Evolutionary conservation across 2,329 filamentous ascomycete species (phyloP), one percentile per base, ranked within the genome.

Genomic region (Fusarium siculi): DNA sequence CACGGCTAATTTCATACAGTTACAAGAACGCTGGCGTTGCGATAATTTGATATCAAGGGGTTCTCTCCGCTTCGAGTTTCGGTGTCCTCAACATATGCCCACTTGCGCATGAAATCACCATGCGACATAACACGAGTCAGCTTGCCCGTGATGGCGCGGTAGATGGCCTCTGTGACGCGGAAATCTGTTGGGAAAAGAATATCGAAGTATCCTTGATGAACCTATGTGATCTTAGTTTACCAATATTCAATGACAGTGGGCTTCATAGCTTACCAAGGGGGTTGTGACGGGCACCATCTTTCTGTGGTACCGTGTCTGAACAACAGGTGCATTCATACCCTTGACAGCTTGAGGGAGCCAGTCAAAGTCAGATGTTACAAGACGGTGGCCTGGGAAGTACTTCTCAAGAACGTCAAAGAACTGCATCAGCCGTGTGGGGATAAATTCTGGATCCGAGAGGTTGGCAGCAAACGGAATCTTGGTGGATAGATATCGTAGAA

Each of bases 151-250:
- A 98, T 91, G 69, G 94, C 94, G 63, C 94, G 92, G 84, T 99
- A 99, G 76, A 98, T 91, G 77, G 94, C 91, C 82, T 98, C 95
- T 83, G 96, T 92, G 74, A 97, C 92, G 71, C 89, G 87, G 80
- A 99, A 99, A 82, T 99, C 93, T 16, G 96, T 99, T 1, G 96
- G 96, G 84, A 99, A 99, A 80, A 99, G 91, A 77, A 99, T 98
- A 81, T 99, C 97, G 80, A 99, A 99, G 83, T 97, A 98, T 50
- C 96, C 97, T 85, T 99, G 97, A 81, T 98, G 95, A 53, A 98
- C 94, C 94, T 97, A 18, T 2, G 25, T 7, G 44, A 18, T 30
- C 52, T 77, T 49, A 75, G 67, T 61, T 19, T 49, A 18, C 5
- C 18, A 21, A 53, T 16, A n/a, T 40, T 18, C 23, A 18, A 40